Base-by-base conservation (phyloP, 352 stramenopile species). In the Phytophthora crassamura region DNA sequence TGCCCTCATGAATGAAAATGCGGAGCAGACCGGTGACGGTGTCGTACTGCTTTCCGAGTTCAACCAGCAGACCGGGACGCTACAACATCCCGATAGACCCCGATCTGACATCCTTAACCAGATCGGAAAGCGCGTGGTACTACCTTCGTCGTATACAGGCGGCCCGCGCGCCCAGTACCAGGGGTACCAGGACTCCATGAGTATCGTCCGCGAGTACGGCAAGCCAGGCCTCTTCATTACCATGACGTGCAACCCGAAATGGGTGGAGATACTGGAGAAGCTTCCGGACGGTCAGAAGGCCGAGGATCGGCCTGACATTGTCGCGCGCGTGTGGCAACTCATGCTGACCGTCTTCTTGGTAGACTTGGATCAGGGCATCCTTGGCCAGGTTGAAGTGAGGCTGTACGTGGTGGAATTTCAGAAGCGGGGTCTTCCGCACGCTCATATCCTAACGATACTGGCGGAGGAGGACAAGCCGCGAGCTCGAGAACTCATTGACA, bases 181-280 rank as follows among this genome's bases (percentile, higher is more conserved):
- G 22, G 59, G 49, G n/a, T 80, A 68, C 33, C 36, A 72, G 57
- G 69, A 86, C 42, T 38, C 62, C 1, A 78, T 85, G 59, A 59
- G 74, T 7, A 78, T 89, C 15, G 67, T 85, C 0, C 61, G 69
- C 7, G 43, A 70, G 15, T 63, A 56, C 14, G 75, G 75, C 7
- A 69, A 64, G 15, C 78, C 74, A 9, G 61, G 80, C 22, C 46
- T 77, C 8, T 90, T 88, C 59, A 77, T 85, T 10, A 86, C 82
- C 0, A 74, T 86, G 16, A 88, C 77, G 8, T 77, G 63, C 20
- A 88, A 87, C 43, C 22, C 22, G 22, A 25, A 25, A 25, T 90
- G 75, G 67, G 16, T 41, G 11, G 77, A 88, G 51, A 79, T 88
- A 11, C 55, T 47, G 36, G 48, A 70, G 11, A 40, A 48, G 3